Evolutionary conservation across 2,329 filamentous ascomycete genomes (phyloP).

Genomic region (Hymenotorrendiella dingleyae): DNA sequence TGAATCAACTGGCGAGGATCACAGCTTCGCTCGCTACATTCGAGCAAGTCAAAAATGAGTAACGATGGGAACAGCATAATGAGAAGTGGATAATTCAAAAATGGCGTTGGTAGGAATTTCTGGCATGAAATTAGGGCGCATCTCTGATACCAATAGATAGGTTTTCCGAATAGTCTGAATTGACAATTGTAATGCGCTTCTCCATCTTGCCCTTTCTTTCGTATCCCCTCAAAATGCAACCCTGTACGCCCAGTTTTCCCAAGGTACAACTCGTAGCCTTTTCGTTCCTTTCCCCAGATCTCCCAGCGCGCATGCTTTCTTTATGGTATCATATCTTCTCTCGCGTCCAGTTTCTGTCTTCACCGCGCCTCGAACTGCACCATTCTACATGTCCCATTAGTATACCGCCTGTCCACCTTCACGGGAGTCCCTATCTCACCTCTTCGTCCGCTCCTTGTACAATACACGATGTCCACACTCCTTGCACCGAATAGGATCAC

Average conservation of each 20-base stretch:
- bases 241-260: not conserved
- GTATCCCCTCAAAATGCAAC: not conserved
- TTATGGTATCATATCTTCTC: not conserved
- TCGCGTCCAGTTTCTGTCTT: constrained; percentile 1
- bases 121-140: constrained; percentile 4
- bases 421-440: constrained; percentile 49
- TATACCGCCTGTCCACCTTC: not conserved
- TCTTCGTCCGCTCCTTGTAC: constrained; percentile 96
- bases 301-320: not conserved
- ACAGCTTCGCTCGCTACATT: constrained; percentile 32
- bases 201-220: not conserved
- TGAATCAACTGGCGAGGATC: constrained; percentile 23
- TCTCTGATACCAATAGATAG: constrained; percentile 4
- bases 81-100: constrained; percentile 1
- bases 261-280: not conserved
- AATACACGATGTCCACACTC: constrained; percentile 92
- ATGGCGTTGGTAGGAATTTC: not conserved
- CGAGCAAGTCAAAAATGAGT: constrained; percentile 29
- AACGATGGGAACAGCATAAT: constrained; percentile 8
- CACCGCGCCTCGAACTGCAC: constrained; percentile 95
- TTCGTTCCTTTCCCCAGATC: not conserved
- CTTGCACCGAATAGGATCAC: constrained; percentile 79
- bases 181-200: not conserved
- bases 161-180: not conserved
- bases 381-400: constrained; percentile 57